Conservation (phyloP, 2,329 filamentous ascomycete genomes). For the Didymella pinodella region DNA sequence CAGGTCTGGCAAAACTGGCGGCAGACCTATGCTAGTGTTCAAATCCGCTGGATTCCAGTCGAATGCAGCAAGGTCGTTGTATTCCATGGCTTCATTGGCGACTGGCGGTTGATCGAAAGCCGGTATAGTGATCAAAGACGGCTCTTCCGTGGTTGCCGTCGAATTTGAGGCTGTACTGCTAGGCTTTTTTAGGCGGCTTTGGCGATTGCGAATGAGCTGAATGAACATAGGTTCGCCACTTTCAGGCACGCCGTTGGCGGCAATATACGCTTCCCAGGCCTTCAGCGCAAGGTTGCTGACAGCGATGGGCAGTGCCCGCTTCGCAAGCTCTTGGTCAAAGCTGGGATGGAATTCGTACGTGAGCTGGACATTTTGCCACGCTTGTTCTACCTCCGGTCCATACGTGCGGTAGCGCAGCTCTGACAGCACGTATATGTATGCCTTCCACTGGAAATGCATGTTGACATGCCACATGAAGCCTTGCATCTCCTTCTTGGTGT, state of each 20-base stretch:
- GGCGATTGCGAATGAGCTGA: conserved; percentile 26
- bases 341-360: conserved; percentile 55
- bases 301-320: conserved; percentile 54
- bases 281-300: conserved; percentile 55
- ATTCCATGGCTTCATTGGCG: not conserved
- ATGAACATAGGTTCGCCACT: conserved; percentile 36
- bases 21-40: conserved; percentile 20
- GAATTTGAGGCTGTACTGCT: not conserved
- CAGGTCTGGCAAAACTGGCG: conserved; percentile 14
- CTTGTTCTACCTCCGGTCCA: conserved; percentile 41
- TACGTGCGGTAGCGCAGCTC: conserved; percentile 40
- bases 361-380: conserved; percentile 57
- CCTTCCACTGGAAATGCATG: conserved; percentile 61
- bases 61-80: conserved; percentile 6
- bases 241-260: conserved; percentile 17
- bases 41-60: conserved; percentile 27
- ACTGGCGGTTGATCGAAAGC: not conserved
- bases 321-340: conserved; percentile 48
- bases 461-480: conserved; percentile 58
- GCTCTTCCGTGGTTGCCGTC: too few relatives aligned
- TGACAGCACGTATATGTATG: conserved; percentile 59
- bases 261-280: conserved; percentile 52
- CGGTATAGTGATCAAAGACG: not conserved
- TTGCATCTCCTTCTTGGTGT: conserved; percentile 50
- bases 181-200: conserved; percentile 7